Percentiles rank a stretch among this genome's conserved stretches.
phyloP scores from a whole-genome alignment of 2,329 filamentous ascomycete species.

The Aspergillus sp. region DNA sequence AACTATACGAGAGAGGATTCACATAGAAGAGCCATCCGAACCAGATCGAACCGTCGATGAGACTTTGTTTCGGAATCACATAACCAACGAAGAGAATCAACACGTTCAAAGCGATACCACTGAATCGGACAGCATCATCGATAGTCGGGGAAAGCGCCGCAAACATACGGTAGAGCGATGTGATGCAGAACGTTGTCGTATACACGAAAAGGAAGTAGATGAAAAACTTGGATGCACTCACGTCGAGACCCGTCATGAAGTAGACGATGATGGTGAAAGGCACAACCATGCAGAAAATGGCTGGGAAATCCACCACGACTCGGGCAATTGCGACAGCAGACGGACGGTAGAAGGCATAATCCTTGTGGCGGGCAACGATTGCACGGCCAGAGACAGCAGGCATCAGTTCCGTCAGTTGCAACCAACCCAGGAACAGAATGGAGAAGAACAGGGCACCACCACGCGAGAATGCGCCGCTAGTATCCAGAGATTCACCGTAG shows the following conservation, averaged over 20 bases:
- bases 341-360: conserved; percentile 70
- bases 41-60: conserved; percentile 62
- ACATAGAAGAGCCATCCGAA: conserved; percentile 63
- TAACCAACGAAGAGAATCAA: conserved; percentile 66
- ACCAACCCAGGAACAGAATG: conserved; percentile 65
- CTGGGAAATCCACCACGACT: conserved; percentile 62
- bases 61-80: conserved; percentile 63
- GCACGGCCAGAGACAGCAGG: conserved; percentile 70
- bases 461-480: conserved; percentile 62
- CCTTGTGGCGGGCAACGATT: conserved; percentile 67
- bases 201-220: conserved; percentile 66
- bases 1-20: conserved; percentile 59
- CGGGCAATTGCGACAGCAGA: conserved; percentile 63
- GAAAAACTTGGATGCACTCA: conserved; percentile 63
- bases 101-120: conserved; percentile 60
- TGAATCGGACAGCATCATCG: conserved; percentile 65
- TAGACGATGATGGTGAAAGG: conserved; percentile 65
- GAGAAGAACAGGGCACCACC: conserved; percentile 67
- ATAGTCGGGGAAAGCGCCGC: conserved; percentile 64
- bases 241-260: conserved; percentile 62
- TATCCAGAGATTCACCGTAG: conserved; percentile 63
- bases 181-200: conserved; percentile 61
- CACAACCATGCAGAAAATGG: conserved; percentile 58
- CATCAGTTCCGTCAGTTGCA: conserved; percentile 77
- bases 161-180: conserved; percentile 65